Conservation (phyloP, 176 grass and related monocot species). For the maize (Zea mays) region Zm-B73-REFERENCE-NAM-5.0 NC_050100.1:27714001-27714500, state of each 20-base stretch:
- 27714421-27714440: too few relatives aligned
- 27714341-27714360: neutral
- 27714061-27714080: neutral
- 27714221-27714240: neutral
- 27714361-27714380: too few relatives aligned
- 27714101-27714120: neutral
- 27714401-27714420: too few relatives aligned
- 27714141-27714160: neutral
- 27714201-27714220: neutral
- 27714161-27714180: constrained; percentile 4
- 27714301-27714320: neutral
- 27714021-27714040: neutral
- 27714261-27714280: neutral
- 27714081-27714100: neutral
- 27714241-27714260: neutral
- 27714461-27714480: too few relatives aligned
- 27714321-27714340: constrained; percentile 15
- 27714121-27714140: constrained; percentile 10
- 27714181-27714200: constrained; percentile 18
- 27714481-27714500: too few relatives aligned
- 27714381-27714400: too few relatives aligned
- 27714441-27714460: too few relatives aligned
- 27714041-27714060: neutral
- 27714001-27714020: constrained; percentile 10
- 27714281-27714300: constrained; percentile 9